Base-by-base conservation (phyloP, 768 basidiomycete genomes). In the Serendipita indica region DNA sequence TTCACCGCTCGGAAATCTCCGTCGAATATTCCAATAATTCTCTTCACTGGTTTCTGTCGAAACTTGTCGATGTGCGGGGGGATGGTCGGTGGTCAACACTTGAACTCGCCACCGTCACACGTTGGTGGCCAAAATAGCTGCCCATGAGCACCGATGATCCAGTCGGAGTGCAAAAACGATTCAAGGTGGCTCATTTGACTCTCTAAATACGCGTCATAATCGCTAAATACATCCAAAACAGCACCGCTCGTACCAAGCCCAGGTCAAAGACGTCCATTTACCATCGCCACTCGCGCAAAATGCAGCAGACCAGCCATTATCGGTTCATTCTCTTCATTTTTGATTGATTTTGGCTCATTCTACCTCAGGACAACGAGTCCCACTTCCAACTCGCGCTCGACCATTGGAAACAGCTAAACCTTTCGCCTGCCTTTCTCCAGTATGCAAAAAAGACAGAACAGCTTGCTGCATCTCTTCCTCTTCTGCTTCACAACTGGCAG, bases 331-430 rank as follows among this genome's bases (percentile, higher is more conserved):
- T 45, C 13, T 16, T 22, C 27, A 7, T 20, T 18, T 33, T 14
- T n/a, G n/a, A 4, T 16, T 43, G 60, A n/a, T 57, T 7, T 33
- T 7, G 16, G 4, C 33, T 32, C 37, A 59, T 37, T n/a, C 45
- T 13, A 13, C 35, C 57, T 2, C 58, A 89, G 85, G 85, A 90
- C 62, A 79, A 80, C 65, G 80, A 82, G 59, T 88, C 85, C 0
- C 83, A 89, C 66, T 91, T 93, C 64, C 80, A 83, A 58, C 75
- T 79, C 63, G 77, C 84, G 2, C 72, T 93, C 32, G 74, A 79
- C 27, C 80, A 86, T 65, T 88, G 85, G 83, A 73, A 78, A 63
- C 84, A 91, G 64, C 77, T 92, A 61, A 90, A 87, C 68, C 77
- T 93, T 20, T 76, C 87, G 1, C 79, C 85, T 0, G 74, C 80